Base-by-base conservation (phyloP, 306 rosid species). In the Vigna reflexopilosa region DNA sequence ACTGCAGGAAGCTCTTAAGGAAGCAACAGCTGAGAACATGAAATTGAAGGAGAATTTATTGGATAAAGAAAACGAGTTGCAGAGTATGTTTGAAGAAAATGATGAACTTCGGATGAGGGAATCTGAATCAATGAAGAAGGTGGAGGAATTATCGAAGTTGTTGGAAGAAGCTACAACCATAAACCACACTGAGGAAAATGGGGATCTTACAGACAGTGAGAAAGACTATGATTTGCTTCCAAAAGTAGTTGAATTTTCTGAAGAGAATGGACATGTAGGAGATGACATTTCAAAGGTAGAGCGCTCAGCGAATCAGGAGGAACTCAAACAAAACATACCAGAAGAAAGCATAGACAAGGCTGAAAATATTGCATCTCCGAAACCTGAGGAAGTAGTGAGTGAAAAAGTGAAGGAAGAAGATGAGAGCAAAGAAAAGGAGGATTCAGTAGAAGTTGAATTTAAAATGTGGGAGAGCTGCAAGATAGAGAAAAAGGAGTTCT, bases 381-480 rank as follows among this genome's bases (percentile, higher is more conserved):
- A 77, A 80, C 48, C 28, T 2, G 87, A 77, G 71, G 68, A 67
- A 49, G 68, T 58, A 49, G 68, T 54, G 83, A 88, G 87, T 48
- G 93, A 88, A 49, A 87, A 88, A 54, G 61, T 84, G 22, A 83
- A 82, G 77, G 95, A 84, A 79, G 34, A 30, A 30, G 88, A 85
- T 26, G 87, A 64, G 75, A 78, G 16, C 66, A 89, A 87, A 75
- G 91, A 70, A 59, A 91, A 89, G 55, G 96, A 89, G 13, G 92
- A 87, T 11, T 80, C 88, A 0, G 88, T 77, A 9, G 85, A 91
- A 82, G 95, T 80, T 28, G 95, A 87, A 80, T 89, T 65, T 77
- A 86, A 93, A 82, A 93, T 93, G 98, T 89, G 98, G 98, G 98
- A 93, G 84, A 91, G 95, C 86, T 91, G 93, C 90, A 89, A 87